Percentiles rank a stretch among this genome's conserved stretches.
These are phyloP conservation scores for Climacium dendroides DNA, from an alignment of 225 moss, liverwort and hornwort genomes.

Conservation along the genomic window DNA sequence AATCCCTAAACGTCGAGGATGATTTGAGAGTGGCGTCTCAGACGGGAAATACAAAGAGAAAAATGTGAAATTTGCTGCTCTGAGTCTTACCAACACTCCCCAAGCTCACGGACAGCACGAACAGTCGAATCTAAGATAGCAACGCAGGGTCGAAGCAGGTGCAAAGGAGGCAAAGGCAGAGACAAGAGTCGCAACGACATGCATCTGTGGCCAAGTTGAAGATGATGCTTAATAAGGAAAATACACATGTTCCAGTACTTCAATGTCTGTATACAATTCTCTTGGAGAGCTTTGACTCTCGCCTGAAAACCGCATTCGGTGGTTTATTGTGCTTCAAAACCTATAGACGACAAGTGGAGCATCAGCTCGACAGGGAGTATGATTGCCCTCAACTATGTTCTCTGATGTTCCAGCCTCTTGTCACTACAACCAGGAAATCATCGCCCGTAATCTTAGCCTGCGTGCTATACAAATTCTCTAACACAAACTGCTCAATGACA, in stretches of 20 bases:
- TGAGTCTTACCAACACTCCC: no score
- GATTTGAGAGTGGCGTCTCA: no score
- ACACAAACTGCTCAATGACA: not conserved
- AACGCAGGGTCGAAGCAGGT: not conserved
- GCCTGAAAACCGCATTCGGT: not conserved
- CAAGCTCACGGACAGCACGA: no score
- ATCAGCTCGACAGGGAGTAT: not conserved
- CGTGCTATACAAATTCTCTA: not conserved
- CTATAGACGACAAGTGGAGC: not conserved
- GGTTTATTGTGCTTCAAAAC: not conserved
- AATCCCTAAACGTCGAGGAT: not conserved
- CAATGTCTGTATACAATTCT: not conserved
- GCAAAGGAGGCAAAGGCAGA: not conserved
- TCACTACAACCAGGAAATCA: not conserved
- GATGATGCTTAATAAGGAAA: not conserved
- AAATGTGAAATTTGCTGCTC: not conserved
- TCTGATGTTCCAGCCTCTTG: not conserved
- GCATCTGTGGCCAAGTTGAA: not conserved
- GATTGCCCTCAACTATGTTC: no score
- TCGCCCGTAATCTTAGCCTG: not conserved
- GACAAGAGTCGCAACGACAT: not conserved
- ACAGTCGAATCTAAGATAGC: not conserved
- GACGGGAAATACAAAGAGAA: no score
- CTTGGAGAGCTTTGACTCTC: slow-evolving; percentile 22
- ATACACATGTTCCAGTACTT: not conserved